Evolutionary conservation across 768 basidiomycete genomes (phyloP).

Genomic region (Tricholoma saponaceum): DNA sequence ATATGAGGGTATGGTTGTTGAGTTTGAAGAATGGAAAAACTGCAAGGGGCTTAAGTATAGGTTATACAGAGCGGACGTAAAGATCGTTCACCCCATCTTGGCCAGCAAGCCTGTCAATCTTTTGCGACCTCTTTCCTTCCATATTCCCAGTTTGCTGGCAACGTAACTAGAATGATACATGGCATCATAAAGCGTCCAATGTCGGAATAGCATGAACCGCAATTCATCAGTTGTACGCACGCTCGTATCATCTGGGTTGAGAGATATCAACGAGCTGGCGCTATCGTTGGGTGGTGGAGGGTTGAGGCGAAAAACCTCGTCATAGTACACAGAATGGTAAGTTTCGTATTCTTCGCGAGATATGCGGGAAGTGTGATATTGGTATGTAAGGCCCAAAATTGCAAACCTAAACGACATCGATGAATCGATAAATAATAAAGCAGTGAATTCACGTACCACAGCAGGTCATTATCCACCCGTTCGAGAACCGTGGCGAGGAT

Average conservation of each 20-base stretch:
- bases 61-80: neutral
- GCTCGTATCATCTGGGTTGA: conserved; percentile 79
- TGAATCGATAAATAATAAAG: neutral
- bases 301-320: conserved; percentile 93
- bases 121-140: conserved; percentile 93
- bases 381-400: conserved; percentile 89
- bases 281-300: conserved; percentile 41
- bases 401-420: conserved; percentile 60
- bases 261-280: conserved; percentile 36
- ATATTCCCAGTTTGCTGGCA: conserved; percentile 90
- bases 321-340: conserved; percentile 75
- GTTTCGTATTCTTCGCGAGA: conserved; percentile 82
- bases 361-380: conserved; percentile 86
- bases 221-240: conserved; percentile 86
- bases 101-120: conserved; percentile 87
- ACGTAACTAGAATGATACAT: conserved; percentile 98
- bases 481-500: conserved; percentile 88
- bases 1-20: conserved; percentile 94
- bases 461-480: conserved; percentile 86
- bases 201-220: conserved; percentile 90
- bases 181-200: conserved; percentile 97
- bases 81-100: conserved; percentile 86
- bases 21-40: conserved; percentile 91
- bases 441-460: conserved; percentile 60
- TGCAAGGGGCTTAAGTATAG: conserved; percentile 24